Percentiles rank a stretch among this genome's conserved stretches.
These are phyloP conservation scores for Huntiella omanensis DNA, from an alignment of 2,329 filamentous ascomycete species.

Conservation along the genomic window DNA sequence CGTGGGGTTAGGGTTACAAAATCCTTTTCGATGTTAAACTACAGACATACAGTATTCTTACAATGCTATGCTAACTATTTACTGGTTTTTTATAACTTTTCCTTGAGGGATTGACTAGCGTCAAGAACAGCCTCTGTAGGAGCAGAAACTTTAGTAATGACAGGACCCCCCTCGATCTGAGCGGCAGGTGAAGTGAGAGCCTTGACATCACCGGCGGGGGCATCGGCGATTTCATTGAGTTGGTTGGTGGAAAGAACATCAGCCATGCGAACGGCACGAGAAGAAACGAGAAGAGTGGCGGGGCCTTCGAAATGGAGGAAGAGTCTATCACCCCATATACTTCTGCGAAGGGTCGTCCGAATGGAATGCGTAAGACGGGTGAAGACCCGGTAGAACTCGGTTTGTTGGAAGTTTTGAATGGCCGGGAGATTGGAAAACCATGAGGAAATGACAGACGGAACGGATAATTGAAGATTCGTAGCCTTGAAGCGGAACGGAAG, in stretches of 20 bases:
- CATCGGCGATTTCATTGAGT: slow-evolving; percentile 77
- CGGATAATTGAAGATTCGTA: slow-evolving; percentile 54
- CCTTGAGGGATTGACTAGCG: no score
- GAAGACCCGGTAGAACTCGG: slow-evolving; percentile 52
- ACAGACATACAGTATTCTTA: no score
- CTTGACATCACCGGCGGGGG: slow-evolving; percentile 51
- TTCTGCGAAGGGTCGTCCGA: slow-evolving; percentile 58
- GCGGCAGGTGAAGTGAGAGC: slow-evolving; percentile 18
- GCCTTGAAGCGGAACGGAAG: slow-evolving; percentile 71
- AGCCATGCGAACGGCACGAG: slow-evolving; percentile 57
- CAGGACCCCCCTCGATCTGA: no score
- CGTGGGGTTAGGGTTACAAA: no score
- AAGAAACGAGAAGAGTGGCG: slow-evolving; percentile 70
- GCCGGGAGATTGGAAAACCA: slow-evolving; percentile 55
- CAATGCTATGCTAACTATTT: no score
- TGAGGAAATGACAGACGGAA: slow-evolving; percentile 46
- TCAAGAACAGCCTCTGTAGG: no score
- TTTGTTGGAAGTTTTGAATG: slow-evolving; percentile 51
- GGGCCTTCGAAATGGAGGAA: slow-evolving; percentile 85
- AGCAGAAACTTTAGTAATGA: no score
- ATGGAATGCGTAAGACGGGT: slow-evolving; percentile 46
- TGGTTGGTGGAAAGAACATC: slow-evolving; percentile 63
- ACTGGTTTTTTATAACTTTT: no score
- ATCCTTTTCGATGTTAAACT: no score
- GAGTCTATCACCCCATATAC: slow-evolving; percentile 83